Evolutionary conservation across 441 rosid species (phyloP).

Genomic region (Erodium moschatum): DNA sequence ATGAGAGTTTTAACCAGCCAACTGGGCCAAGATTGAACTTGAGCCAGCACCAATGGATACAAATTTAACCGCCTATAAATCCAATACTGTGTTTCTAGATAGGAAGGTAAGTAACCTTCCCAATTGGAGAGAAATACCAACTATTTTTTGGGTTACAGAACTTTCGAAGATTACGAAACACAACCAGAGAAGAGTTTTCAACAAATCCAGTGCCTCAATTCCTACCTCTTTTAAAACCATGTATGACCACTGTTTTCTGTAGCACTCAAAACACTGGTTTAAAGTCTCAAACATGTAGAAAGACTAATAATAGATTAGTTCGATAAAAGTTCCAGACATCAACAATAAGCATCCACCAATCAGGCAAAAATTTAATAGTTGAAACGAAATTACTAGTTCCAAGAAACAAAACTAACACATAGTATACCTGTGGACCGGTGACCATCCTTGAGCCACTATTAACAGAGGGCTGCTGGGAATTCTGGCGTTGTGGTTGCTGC

Average conservation of each 20-base stretch:
- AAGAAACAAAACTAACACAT: background rate
- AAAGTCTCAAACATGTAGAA: background rate
- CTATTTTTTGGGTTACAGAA: background rate
- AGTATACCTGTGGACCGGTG: slow-evolving; percentile 80
- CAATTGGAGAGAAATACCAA: background rate
- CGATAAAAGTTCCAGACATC: background rate
- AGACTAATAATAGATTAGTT: background rate
- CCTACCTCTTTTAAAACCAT: background rate
- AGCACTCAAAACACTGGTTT: background rate
- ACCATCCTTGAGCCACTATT: slow-evolving; percentile 48
- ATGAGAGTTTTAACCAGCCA: background rate
- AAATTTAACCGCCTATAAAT: background rate
- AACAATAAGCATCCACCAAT: background rate
- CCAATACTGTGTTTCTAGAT: background rate
- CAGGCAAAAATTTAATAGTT: background rate
- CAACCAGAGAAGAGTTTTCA: background rate
- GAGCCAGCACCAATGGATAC: background rate
- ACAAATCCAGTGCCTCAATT: background rate
- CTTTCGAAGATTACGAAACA: background rate
- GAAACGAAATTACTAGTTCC: background rate
- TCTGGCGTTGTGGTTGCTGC: slow-evolving; percentile 53
- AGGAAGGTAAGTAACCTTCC: background rate
- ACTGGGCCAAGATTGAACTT: background rate
- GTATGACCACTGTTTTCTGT: background rate
- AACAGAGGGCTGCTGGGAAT: slow-evolving; percentile 39